Evolutionary conservation across 768 basidiomycete species (phyloP), one percentile per base, ranked within the genome.

Genomic region (Erythrobasidium yunnanense): DNA sequence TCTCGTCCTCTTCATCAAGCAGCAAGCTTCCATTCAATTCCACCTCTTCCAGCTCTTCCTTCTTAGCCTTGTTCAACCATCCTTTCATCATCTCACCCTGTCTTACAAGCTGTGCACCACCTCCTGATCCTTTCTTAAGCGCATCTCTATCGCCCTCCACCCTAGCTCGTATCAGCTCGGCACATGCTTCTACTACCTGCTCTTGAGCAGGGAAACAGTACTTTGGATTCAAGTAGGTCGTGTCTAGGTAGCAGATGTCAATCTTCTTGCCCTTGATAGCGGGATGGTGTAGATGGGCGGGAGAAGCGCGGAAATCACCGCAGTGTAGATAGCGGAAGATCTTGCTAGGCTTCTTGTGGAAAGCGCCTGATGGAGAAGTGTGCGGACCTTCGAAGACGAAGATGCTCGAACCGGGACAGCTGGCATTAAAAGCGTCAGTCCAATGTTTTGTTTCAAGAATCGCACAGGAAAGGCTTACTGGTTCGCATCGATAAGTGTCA

Each of bases 401-500:
- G 25, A 99, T 79, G 66, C 85, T 89, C 1, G 91, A 95, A 2
- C 95, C 95, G 4, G 95, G 95, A 75, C 83, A 74, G 65, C 78
- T 79, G 56, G 2, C n/a, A 8, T 8, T 29, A 4, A 33, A 34
- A 55, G 6, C 34, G 34, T 49, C 32, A 66, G 65, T n/a, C n/a
- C n/a, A n/a, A n/a, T n/a, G n/a, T 2, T 29, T 22, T n/a, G 0
- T 1, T 23, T 1, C 2, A 17, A 11, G 2, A 17, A n/a, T 4
- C 23, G 18, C 3, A 32, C 34, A 34, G 35, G 30, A 11, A 56
- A 20, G n/a, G 71, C 79, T 45, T 62, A 81, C 93, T 97, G 95
- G 75, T 99, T 97, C 8, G 93, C 95, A 72, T 95, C 89, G n/a
- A 99, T 90, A 42, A 92, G 82, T 1, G 90, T 96, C 3, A 96